Conservation (phyloP, 2,329 filamentous ascomycete genomes). For the Clarireedia sp. region DNA sequence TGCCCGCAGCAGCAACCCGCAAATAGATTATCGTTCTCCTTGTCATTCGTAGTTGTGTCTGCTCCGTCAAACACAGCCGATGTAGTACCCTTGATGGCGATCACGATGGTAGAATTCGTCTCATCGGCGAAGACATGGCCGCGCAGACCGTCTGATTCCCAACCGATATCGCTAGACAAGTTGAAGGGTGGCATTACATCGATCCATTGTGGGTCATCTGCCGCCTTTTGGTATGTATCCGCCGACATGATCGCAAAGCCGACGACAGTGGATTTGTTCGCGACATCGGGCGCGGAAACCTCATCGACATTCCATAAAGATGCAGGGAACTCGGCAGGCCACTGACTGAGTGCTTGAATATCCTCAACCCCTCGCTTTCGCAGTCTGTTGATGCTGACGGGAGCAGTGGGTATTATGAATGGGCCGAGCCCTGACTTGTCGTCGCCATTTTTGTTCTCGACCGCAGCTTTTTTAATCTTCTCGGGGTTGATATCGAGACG, state of each 20-base stretch:
- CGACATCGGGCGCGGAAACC: constrained; percentile 67
- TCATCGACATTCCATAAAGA: constrained; percentile 9
- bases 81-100: constrained; percentile 83
- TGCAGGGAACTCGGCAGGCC: background rate
- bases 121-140: constrained; percentile 88
- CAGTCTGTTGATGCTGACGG: constrained; percentile 4
- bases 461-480: background rate
- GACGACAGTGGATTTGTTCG: constrained; percentile 74
- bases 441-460: background rate
- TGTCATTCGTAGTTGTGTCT: constrained; percentile 90
- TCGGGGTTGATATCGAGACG: constrained; percentile 4
- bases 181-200: constrained; percentile 61
- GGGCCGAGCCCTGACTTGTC: constrained; percentile 1
- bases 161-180: constrained; percentile 79
- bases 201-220: constrained; percentile 67
- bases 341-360: constrained; percentile 6
- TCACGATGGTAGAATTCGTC: constrained; percentile 74
- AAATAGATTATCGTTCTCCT: constrained; percentile 91
- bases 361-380: constrained; percentile 5
- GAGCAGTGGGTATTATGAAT: constrained; percentile 2
- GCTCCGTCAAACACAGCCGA: constrained; percentile 88
- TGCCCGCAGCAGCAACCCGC: constrained; percentile 95
- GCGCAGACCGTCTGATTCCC: constrained; percentile 77
- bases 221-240: constrained; percentile 73
- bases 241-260: constrained; percentile 78